phyloP scores from a whole-genome alignment of 805 yeast species.

The Ogataea populi-albae region DNA sequence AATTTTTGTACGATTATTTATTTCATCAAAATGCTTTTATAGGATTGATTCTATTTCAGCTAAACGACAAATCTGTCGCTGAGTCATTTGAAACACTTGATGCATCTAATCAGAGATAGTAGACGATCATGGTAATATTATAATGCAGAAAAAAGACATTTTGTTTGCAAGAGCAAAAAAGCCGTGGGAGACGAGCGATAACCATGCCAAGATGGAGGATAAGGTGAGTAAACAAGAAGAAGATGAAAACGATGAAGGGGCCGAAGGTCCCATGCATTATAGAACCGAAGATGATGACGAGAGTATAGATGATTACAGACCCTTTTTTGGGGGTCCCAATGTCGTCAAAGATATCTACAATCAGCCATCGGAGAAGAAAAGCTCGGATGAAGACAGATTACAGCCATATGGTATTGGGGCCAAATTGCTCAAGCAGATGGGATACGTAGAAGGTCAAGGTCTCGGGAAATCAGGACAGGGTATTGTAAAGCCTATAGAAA shows the following conservation, averaged over 20 bases:
- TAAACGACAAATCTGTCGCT: too few species aligned
- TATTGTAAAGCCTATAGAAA: constrained; percentile 75
- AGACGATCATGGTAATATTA: too few species aligned
- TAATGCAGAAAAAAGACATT: not conserved
- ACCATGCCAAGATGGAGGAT: too few species aligned
- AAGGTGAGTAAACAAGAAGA: not conserved
- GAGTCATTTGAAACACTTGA: too few species aligned
- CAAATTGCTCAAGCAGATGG: constrained; percentile 73
- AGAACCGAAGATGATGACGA: constrained; percentile 1
- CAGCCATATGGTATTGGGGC: constrained; percentile 82
- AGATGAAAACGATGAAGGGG: not conserved
- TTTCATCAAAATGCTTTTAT: too few species aligned
- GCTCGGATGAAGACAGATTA: constrained; percentile 1
- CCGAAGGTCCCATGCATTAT: not conserved
- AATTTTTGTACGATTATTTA: too few species aligned
- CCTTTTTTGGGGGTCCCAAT: constrained; percentile 1
- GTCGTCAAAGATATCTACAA: too few species aligned
- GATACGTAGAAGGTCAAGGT: constrained; percentile 80
- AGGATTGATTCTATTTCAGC: too few species aligned
- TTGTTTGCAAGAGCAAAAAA: constrained; percentile 1
- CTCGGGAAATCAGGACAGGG: constrained; percentile 76
- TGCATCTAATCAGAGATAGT: too few species aligned
- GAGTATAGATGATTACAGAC: not conserved
- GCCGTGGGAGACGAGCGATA: too few species aligned
- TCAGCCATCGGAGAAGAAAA: constrained; percentile 2